phyloP scores from a whole-genome alignment of 1,139 yeast genomes.

The Yamadazyma conglobata region DNA sequence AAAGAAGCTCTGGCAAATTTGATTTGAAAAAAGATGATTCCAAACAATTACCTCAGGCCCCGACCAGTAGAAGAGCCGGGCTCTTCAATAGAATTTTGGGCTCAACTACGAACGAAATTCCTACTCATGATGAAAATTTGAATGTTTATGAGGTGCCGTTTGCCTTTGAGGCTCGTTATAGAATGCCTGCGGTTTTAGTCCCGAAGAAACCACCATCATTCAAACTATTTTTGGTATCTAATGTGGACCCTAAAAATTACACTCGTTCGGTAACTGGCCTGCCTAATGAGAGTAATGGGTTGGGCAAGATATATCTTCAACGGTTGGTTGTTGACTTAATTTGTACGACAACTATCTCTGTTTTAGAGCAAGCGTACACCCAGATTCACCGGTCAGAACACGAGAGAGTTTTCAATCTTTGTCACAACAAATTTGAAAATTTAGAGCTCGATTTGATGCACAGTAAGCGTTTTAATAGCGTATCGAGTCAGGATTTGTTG shows the following conservation, averaged over 20 bases:
- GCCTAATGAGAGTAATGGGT: slow-evolving; percentile 43
- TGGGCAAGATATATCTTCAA: slow-evolving; percentile 46
- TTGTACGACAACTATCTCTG: slow-evolving; percentile 32
- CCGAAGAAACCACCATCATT: slow-evolving; percentile 43
- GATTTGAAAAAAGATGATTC: slow-evolving; percentile 31
- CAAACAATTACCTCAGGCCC: slow-evolving; percentile 18
- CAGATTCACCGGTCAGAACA: slow-evolving; percentile 31
- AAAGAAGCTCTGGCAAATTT: slow-evolving; percentile 43
- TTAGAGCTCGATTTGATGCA: slow-evolving; percentile 40
- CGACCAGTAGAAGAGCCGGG: slow-evolving; percentile 20
- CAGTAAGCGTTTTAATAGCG: no score
- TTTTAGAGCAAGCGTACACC: slow-evolving; percentile 22
- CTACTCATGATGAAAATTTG: slow-evolving; percentile 21
- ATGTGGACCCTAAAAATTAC: slow-evolving; percentile 32
- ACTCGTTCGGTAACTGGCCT: slow-evolving; percentile 34
- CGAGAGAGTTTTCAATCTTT: slow-evolving; percentile 25
- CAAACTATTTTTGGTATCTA: slow-evolving; percentile 35
- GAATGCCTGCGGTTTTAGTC: slow-evolving; percentile 42
- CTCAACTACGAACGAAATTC: neutral
- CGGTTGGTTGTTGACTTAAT: slow-evolving; percentile 33
- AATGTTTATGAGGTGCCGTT: slow-evolving; percentile 39
- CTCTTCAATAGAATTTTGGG: slow-evolving; percentile 21
- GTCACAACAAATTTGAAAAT: slow-evolving; percentile 33
- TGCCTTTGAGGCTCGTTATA: slow-evolving; percentile 45
- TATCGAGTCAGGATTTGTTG: no score